These are phyloP conservation scores for Penicillium sp. DNA, from an alignment of 2,329 filamentous ascomycete species.

Conservation along the genomic window DNA sequence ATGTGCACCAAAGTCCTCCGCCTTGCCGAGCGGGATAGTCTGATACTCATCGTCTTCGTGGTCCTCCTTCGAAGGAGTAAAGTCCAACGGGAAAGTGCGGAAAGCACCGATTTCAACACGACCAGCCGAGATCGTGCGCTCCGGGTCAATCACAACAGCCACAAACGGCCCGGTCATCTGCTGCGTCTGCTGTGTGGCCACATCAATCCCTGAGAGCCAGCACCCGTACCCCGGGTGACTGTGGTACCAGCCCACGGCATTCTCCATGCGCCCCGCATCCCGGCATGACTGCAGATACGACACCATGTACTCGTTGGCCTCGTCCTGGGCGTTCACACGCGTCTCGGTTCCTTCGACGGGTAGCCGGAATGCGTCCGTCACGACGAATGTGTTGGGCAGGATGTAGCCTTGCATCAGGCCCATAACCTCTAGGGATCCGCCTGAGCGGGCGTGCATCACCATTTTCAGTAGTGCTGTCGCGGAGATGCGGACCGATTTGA, in stretches of 20 bases:
- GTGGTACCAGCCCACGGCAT: constrained; percentile 97
- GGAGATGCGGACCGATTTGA: constrained; percentile 90
- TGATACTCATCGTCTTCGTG: constrained; percentile 49
- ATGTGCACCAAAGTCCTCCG: constrained; percentile 93
- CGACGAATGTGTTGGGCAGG: constrained; percentile 76
- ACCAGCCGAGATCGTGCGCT: constrained; percentile 89
- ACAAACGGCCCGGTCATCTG: constrained; percentile 93
- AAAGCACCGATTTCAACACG: constrained; percentile 98
- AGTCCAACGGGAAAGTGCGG: constrained; percentile 78
- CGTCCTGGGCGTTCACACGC: constrained; percentile 90
- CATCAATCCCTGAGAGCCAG: constrained; percentile 96
- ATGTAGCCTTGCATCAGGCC: constrained; percentile 97
- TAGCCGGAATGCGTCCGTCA: constrained; percentile 90
- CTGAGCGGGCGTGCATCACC: constrained; percentile 98
- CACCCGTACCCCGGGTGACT: constrained; percentile 97
- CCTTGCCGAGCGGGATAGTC: constrained; percentile 83
- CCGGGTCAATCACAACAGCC: constrained; percentile 93
- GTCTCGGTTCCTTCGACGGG: constrained; percentile 99
- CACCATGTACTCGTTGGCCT: constrained; percentile 97
- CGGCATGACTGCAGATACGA: constrained; percentile 77
- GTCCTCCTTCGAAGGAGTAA: constrained; percentile 59
- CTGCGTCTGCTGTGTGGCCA: constrained; percentile 81
- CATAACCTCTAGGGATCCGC: constrained; percentile 92
- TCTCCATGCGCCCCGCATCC: constrained; percentile 77
- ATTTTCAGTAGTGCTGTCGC: constrained; percentile 95